phyloP scores from a whole-genome alignment of 768 basidiomycete genomes.

The Antrodiella citrinella region DNA sequence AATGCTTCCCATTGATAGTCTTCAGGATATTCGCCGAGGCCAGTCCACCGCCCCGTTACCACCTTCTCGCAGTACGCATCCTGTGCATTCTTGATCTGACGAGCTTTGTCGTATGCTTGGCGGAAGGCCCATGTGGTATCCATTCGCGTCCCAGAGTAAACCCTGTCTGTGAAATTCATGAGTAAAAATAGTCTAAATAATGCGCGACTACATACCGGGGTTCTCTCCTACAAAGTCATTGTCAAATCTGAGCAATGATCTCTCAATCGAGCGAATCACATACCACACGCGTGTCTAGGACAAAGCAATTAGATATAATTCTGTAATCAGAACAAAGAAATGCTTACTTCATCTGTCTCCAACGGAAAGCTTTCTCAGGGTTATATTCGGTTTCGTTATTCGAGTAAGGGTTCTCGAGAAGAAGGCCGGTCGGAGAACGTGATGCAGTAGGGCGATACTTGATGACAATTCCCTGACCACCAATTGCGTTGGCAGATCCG shows the following conservation, averaged over 20 bases:
- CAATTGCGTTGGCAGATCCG: conserved; percentile 56
- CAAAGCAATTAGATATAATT: not conserved
- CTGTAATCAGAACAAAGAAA: not conserved
- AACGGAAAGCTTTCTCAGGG: conserved; percentile 20
- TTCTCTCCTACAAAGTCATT: too few relatives aligned
- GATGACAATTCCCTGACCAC: conserved; percentile 75
- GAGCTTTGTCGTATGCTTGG: conserved; percentile 60
- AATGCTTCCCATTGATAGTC: conserved; percentile 63
- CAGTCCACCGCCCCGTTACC: conserved; percentile 34
- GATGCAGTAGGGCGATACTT: conserved; percentile 67
- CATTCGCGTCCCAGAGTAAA: conserved; percentile 46
- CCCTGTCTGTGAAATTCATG: too few relatives aligned
- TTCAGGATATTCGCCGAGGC: conserved; percentile 49
- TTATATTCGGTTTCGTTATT: conserved; percentile 31
- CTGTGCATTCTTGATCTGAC: conserved; percentile 56
- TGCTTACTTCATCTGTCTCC: conserved; percentile 72
- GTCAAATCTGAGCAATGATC: too few relatives aligned
- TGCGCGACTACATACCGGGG: too few relatives aligned
- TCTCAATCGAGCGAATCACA: too few relatives aligned
- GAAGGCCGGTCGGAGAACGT: conserved; percentile 54
- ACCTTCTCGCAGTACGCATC: conserved; percentile 56
- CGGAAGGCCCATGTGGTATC: conserved; percentile 64
- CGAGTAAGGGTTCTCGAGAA: conserved; percentile 66
- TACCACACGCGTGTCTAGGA: conserved; percentile 54
- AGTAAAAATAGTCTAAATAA: too few relatives aligned